Percentiles rank a stretch among this genome's conserved stretches.
Evolutionary conservation across 495 filamentous ascomycete species (phyloP).

Genomic region (Acidiella bohemica): DNA sequence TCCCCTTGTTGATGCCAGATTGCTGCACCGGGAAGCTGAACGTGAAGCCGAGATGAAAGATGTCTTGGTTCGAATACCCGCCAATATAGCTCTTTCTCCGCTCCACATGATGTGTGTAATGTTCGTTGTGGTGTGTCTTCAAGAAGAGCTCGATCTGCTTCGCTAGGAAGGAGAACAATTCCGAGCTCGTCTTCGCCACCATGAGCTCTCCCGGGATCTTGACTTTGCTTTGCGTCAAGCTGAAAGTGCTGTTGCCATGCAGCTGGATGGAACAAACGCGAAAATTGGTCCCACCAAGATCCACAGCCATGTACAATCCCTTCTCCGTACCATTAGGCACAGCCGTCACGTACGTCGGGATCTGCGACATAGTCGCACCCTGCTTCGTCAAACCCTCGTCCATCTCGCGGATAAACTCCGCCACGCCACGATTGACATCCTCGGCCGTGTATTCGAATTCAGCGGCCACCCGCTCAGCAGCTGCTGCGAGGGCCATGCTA

Average conservation of each 20-base stretch:
- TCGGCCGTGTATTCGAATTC: constrained; percentile 78
- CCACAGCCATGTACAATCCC: constrained; percentile 92
- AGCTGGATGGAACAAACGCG: constrained; percentile 89
- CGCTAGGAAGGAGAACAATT: constrained; percentile 86
- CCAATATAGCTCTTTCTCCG: constrained; percentile 40
- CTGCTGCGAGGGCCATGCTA: constrained; percentile 49
- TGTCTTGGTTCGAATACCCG: constrained; percentile 47
- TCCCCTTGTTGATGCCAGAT: constrained; percentile 82
- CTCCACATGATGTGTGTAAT: constrained; percentile 58
- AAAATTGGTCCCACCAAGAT: constrained; percentile 95
- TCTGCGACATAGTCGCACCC: constrained; percentile 76
- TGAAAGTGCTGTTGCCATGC: constrained; percentile 85
- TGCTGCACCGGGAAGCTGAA: constrained; percentile 97
- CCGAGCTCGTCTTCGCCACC: constrained; percentile 71
- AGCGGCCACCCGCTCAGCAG: constrained; percentile 62
- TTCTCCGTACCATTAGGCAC: constrained; percentile 98
- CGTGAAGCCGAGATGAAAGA: constrained; percentile 89
- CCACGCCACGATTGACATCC: constrained; percentile 63
- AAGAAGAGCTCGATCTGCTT: constrained; percentile 84
- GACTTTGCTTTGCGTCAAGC: constrained; percentile 79
- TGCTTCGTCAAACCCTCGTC: constrained; percentile 71
- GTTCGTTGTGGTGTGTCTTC: constrained; percentile 72
- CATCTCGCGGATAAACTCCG: constrained; percentile 77
- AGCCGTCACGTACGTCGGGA: constrained; percentile 88
- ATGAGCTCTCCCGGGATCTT: constrained; percentile 81